phyloP scores from a whole-genome alignment of 805 yeast species.

The Sporopachydermia lactativora region DNA sequence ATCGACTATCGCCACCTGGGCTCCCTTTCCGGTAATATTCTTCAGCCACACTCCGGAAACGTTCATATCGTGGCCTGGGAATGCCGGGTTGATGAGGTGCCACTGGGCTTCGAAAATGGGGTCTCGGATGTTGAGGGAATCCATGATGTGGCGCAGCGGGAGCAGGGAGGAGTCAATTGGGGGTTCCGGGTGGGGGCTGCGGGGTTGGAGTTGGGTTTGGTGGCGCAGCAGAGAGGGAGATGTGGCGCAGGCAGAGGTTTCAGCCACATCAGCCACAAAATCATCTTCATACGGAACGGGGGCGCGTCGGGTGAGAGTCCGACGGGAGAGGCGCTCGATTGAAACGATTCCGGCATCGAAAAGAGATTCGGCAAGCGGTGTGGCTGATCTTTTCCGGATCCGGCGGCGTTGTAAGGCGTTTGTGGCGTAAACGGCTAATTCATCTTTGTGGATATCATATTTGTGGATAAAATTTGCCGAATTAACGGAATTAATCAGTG shows the following conservation, averaged over 20 bases:
- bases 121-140: conserved; percentile 53
- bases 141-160: conserved; percentile 31
- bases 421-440: not conserved
- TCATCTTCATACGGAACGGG: conserved; percentile 1
- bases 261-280: not conserved
- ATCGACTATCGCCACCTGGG: conserved; percentile 81
- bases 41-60: conserved; percentile 76
- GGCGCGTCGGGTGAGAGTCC: not conserved
- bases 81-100: conserved; percentile 71
- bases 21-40: conserved; percentile 67
- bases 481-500: not conserved
- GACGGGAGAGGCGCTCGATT: not conserved
- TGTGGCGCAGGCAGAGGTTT: no score
- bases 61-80: conserved; percentile 76
- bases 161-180: conserved; percentile 39
- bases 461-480: not conserved
- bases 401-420: no score
- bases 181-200: no score
- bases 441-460: conserved; percentile 1
- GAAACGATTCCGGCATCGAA: not conserved
- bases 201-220: no score
- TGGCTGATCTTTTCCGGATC: not conserved
- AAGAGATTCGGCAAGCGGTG: not conserved
- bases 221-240: no score
- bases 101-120: conserved; percentile 80